Evolutionary conservation across 768 basidiomycete species (phyloP), one percentile per base, ranked within the genome.

Genomic region (Kwoniella newhampshirensis): DNA sequence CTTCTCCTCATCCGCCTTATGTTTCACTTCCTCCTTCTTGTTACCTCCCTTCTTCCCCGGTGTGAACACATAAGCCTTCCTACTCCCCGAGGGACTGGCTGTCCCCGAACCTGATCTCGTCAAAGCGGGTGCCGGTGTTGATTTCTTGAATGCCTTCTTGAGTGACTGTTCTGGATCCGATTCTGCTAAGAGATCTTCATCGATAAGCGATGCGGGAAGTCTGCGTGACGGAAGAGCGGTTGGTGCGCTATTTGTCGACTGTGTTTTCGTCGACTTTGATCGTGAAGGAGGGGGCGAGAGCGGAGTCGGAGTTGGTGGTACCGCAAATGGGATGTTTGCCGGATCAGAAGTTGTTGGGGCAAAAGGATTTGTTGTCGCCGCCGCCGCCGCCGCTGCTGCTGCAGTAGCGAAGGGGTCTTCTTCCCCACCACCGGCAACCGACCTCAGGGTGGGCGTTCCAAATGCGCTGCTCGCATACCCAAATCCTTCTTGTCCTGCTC

Each of bases 81-180:
- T 64, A 7, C 23, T 11, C 23, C 30, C 39, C 3, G 54, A 43
- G 18, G 45, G 15, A 20, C 25, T 55, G 2, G 54, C 15, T 1
- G 32, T 20, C 11, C 40, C 23, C 42, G 25, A 13, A 28, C 28
- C 47, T 25, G 39, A 28, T 43, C 12, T 21, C 47, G 18, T 30
- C 11, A 13, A 32, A 32, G 32, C 32, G n/a, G 59, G 50, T 4
- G 48, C 39, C 18, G 66, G 63, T 12, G 57, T 28, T 9, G 70
- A 65, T 48, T 70, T 73, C 47, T 70, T 68, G 49, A 73, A 73
- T 18, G 71, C 71, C 51, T 67, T 62, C 32, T 73, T 73, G 32
- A 70, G 60, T 9, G 66, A 62, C 15, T 62, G 48, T 36, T 57
- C 59, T 4, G 71, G 71, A 51, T 73, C 71, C 11, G 57, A 58